Evolutionary conservation across 208 protist genomes (phyloP), one percentile per base, ranked within the genome.

Genomic region (Crithidia acanthocephali): DNA sequence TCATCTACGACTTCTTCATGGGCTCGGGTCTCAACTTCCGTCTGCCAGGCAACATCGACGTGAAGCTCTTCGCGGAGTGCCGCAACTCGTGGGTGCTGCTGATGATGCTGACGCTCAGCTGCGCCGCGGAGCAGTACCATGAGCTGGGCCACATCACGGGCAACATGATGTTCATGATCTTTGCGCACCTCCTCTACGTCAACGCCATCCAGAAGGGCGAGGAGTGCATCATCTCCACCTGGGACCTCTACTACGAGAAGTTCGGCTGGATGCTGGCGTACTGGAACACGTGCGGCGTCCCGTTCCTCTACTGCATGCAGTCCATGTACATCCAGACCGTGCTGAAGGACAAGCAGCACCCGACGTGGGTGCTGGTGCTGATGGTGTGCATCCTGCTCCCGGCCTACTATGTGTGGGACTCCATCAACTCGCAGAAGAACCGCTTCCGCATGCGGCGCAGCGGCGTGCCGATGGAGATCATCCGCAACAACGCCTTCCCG

Each of bases 1-100:
- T 91, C 61, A 72, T 98, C 42, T 99, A 98, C 83, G 93, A 99
- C 74, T 98, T 98, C 71, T 99, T 99, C 84, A 98, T 98, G 94
- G 97, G 97, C 37, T 91, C 84, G 37, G 81, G 40, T 25, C 86
- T 97, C 25, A 94, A 96, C 84, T 94, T 82, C 72, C 84, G 90
- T 45, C 86, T 98, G 42, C 91, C 91, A 15, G 95, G 95, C 59
- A 74, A 83, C 78, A 78, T 98, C 45, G 97, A 98, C 65, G 72
- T 98, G 40, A 98, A 98, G 87, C 74, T 98, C 56, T 98, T 93
- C 57, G 85, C 81, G 9, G 93, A 98, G 72, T 94, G 95, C 73
- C 94, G 96, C 64, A 92, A 97, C 73, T 95, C 92, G 33, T 99
- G 97, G 97, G 84, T 98, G 62, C 71, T 97, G 22, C 93, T 98